Conservation (phyloP, 139 green algal species). For the Chlamydomonas sp. region DNA sequence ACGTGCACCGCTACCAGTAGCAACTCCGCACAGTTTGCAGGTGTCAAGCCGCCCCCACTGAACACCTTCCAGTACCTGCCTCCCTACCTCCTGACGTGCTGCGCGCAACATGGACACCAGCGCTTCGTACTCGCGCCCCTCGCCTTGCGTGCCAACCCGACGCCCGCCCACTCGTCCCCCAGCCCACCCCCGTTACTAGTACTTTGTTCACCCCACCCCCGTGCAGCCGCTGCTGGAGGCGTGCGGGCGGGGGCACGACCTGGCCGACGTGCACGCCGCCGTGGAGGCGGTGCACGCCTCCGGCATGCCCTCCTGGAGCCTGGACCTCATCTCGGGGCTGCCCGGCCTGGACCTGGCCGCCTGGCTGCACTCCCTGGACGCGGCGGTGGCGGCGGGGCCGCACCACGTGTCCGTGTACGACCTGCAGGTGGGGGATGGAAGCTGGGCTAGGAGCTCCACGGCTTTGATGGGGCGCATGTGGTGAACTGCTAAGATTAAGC, state of each 20-base stretch:
- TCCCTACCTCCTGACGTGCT: no score
- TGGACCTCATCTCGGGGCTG: constrained; percentile 91
- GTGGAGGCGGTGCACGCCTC: constrained; percentile 72
- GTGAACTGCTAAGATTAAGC: no score
- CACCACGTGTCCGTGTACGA: constrained; percentile 96
- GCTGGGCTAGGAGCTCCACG: no score
- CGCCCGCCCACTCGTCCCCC: neutral
- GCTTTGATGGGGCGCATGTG: no score
- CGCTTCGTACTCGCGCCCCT: no score
- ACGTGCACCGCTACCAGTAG: neutral
- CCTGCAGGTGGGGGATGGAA: constrained; percentile 76
- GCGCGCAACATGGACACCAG: no score
- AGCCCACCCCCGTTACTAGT: neutral
- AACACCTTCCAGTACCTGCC: no score
- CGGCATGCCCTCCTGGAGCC: constrained; percentile 81
- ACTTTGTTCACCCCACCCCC: neutral
- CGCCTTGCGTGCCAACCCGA: neutral
- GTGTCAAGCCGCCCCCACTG: no score
- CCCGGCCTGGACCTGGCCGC: constrained; percentile 68
- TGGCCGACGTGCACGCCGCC: constrained; percentile 74
- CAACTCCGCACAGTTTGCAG: no score
- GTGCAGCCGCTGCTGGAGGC: constrained; percentile 70
- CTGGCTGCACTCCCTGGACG: constrained; percentile 77
- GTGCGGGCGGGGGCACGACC: constrained; percentile 79
- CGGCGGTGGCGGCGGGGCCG: constrained; percentile 71